Conservation (phyloP, 768 basidiomycete species). For the Wakefieldia striispora region DNA sequence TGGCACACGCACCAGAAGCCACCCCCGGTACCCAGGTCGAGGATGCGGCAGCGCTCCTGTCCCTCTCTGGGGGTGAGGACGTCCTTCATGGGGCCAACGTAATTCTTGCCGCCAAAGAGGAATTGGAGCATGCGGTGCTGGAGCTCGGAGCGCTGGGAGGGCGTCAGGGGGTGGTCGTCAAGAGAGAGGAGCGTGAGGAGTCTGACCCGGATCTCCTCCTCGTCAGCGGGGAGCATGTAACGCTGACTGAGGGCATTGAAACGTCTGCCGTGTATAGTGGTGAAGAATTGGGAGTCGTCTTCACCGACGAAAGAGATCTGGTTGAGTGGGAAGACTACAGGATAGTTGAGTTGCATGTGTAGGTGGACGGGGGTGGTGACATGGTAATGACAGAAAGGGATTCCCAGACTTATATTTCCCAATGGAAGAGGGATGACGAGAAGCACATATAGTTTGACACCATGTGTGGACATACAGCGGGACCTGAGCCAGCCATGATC, state of each 20-base stretch:
- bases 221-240: conserved; percentile 66
- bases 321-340: conserved; percentile 34
- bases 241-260: conserved; percentile 54
- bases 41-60: conserved; percentile 39
- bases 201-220: conserved; percentile 60
- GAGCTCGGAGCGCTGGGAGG: conserved; percentile 54
- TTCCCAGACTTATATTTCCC: conserved; percentile 31
- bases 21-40: conserved; percentile 69
- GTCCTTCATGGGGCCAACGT: conserved; percentile 62
- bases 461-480: conserved; percentile 31
- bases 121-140: conserved; percentile 68
- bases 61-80: conserved; percentile 42
- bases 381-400: conserved; percentile 12
- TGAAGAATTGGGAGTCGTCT: conserved; percentile 55
- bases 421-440: conserved; percentile 32
- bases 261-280: conserved; percentile 47
- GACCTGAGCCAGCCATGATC: conserved; percentile 25
- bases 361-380: conserved; percentile 16
- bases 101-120: conserved; percentile 60
- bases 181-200: neutral
- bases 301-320: conserved; percentile 38
- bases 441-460: conserved; percentile 24
- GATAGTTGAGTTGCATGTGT: conserved; percentile 32
- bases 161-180: neutral
- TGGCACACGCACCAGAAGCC: conserved; percentile 51